Percentiles rank a stretch among this genome's conserved stretches.
Conservation (phyloP, 176 grass and related monocot species). For the Zoysia japonica region DNA sequence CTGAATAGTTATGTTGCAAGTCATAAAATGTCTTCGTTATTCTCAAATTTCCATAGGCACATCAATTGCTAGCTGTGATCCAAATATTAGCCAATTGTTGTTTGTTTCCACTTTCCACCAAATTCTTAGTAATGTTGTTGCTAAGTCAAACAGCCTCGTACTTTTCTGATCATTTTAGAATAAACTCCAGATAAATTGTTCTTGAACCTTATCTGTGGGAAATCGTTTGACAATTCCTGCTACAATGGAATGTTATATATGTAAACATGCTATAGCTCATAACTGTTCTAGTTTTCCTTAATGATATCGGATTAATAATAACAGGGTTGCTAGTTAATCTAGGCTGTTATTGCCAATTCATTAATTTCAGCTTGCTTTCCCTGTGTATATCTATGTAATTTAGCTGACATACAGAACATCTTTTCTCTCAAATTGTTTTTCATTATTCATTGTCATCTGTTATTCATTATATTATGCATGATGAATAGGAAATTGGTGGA, state of each 20-base stretch:
- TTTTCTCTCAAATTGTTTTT: neutral
- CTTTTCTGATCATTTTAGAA: neutral
- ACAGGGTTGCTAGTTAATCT: neutral
- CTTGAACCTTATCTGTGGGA: neutral
- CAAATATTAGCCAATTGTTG: neutral
- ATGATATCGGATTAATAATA: neutral
- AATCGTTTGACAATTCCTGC: neutral
- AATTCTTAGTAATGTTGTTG: neutral
- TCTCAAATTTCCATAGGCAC: neutral
- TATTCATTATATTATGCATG: conserved; percentile 26
- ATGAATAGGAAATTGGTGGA: conserved; percentile 69
- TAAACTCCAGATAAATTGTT: neutral
- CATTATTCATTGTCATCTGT: conserved; percentile 6
- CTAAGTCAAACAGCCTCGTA: neutral
- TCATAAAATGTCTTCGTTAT: neutral
- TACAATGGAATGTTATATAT: conserved; percentile 11
- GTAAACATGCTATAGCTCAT: conserved; percentile 10
- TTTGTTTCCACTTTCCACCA: neutral
- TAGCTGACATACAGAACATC: neutral
- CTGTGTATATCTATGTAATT: neutral
- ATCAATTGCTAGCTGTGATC: neutral
- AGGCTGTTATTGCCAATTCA: neutral
- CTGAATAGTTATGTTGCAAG: neutral
- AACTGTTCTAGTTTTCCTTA: conserved; percentile 22
- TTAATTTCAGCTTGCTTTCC: neutral